Evolutionary conservation across 768 basidiomycete species (phyloP).

Genomic region (Macrolepiota fuliginosa): DNA sequence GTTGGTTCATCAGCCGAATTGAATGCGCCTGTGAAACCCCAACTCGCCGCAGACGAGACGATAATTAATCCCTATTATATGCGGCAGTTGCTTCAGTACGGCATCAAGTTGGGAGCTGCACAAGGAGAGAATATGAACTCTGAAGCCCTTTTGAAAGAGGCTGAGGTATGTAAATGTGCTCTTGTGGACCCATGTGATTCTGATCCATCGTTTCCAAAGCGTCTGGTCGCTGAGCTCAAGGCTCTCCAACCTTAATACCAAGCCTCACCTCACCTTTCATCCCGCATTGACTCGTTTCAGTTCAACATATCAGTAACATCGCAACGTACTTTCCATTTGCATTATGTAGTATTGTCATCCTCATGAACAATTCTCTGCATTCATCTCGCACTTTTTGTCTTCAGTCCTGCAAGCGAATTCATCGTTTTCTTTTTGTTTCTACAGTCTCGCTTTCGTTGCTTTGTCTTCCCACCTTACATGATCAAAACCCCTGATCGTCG

Average conservation of each 20-base stretch:
- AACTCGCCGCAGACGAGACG: conserved; percentile 54
- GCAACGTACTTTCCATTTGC: conserved; percentile 9
- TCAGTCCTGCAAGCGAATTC: conserved; percentile 2
- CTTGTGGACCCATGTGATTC: not conserved
- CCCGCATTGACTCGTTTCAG: not conserved
- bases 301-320: not conserved
- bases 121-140: conserved; percentile 38
- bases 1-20: not conserved
- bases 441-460: conserved; percentile 8
- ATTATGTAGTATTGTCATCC: conserved; percentile 14
- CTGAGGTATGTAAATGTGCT: conserved; percentile 42
- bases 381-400: conserved; percentile 5
- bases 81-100: conserved; percentile 70
- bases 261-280: not conserved
- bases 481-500: not conserved
- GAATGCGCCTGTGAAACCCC: conserved; percentile 26
- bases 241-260: conserved; percentile 27
- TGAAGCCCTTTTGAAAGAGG: conserved; percentile 50
- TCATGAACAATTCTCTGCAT: conserved; percentile 12
- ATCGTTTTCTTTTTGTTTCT: conserved; percentile 1
- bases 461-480: not conserved
- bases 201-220: conserved; percentile 31
- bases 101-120: conserved; percentile 56
- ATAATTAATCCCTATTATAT: conserved; percentile 81
- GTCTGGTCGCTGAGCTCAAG: conserved; percentile 64